Conservation (phyloP, 176 grass and related monocot species). For the Luzula sylvatica region DNA sequence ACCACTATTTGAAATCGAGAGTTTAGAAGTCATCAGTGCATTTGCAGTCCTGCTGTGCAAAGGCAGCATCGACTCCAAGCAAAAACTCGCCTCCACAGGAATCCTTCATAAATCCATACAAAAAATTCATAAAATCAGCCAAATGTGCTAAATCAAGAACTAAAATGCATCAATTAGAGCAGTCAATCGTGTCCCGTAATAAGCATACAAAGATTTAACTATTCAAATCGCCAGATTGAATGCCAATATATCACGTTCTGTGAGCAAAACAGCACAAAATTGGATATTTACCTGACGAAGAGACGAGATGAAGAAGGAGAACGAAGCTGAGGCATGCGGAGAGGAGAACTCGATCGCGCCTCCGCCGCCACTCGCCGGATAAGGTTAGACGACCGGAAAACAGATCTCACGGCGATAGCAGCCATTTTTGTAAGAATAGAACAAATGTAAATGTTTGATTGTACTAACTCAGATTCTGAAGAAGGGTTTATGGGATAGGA, state of each 20-base stretch:
- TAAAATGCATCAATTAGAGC: neutral
- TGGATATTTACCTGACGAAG: slow-evolving; percentile 42
- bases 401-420: slow-evolving; percentile 40
- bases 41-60: slow-evolving; percentile 69
- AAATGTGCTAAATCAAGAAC: neutral
- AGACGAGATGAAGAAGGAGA: slow-evolving; percentile 29
- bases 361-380: slow-evolving; percentile 23
- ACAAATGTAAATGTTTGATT: neutral
- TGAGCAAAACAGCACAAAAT: neutral
- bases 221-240: too few species aligned
- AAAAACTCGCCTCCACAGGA: slow-evolving; percentile 58
- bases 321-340: slow-evolving; percentile 23
- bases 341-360: slow-evolving; percentile 23
- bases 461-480: neutral
- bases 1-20: slow-evolving; percentile 42
- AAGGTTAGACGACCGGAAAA: slow-evolving; percentile 33
- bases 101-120: slow-evolving; percentile 28
- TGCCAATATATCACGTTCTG: neutral
- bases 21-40: slow-evolving; percentile 81
- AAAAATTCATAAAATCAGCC: neutral
- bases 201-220: too few species aligned
- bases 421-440: slow-evolving; percentile 24
- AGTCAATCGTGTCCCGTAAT: too few species aligned
- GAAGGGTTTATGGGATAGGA: neutral
- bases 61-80: slow-evolving; percentile 59